Conservation (phyloP, 148 eudicot species). For the Nepenthes gracilis region DNA sequence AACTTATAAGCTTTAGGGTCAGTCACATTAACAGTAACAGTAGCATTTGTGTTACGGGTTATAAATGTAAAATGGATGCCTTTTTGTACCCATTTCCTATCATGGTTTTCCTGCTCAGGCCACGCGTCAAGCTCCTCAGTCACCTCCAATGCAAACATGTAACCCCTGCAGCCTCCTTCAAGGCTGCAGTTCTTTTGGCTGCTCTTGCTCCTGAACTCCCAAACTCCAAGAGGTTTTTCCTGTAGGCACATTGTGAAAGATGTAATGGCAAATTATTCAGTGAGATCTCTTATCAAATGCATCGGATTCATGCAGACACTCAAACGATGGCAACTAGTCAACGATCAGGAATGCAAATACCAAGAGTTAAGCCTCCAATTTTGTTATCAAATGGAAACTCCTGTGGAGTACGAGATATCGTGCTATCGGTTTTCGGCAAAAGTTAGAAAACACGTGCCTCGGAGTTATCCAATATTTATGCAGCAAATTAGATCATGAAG, state of each 20-base stretch:
- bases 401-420: too few relatives aligned
- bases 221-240: slow-evolving; percentile 27
- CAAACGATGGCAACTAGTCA: too few relatives aligned
- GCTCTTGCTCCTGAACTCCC: slow-evolving; percentile 46
- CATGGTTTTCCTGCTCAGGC: slow-evolving; percentile 41
- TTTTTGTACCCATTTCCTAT: slow-evolving; percentile 28
- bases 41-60: not conserved
- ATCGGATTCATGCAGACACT: too few relatives aligned
- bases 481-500: too few relatives aligned
- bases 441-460: too few relatives aligned
- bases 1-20: too few relatives aligned
- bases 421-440: too few relatives aligned
- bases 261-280: not conserved
- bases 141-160: slow-evolving; percentile 39
- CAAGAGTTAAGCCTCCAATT: too few relatives aligned
- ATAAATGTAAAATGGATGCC: not conserved
- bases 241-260: not conserved
- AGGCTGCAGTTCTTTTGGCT: slow-evolving; percentile 22
- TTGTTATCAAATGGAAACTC: too few relatives aligned
- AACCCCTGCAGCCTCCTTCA: slow-evolving; percentile 40
- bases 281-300: not conserved
- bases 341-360: too few relatives aligned
- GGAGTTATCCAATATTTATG: too few relatives aligned
- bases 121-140: slow-evolving; percentile 37
- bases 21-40: too few relatives aligned